Conservation (phyloP, 2,329 filamentous ascomycete species). For the Cladobotryum mycophilum region DNA sequence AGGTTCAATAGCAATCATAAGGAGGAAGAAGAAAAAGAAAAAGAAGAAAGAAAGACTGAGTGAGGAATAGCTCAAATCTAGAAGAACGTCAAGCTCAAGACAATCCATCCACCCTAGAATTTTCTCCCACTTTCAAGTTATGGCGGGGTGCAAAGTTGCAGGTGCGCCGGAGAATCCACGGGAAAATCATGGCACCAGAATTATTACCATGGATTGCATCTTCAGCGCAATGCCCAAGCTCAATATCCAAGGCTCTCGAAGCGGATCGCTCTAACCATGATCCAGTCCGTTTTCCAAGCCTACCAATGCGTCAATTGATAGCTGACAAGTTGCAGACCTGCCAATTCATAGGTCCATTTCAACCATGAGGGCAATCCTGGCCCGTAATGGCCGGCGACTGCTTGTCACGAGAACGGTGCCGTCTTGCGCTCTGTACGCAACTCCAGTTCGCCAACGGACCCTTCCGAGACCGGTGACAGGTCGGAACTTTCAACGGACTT, state of each 20-base stretch:
- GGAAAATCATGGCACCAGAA: slow-evolving; percentile 1
- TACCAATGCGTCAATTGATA: slow-evolving; percentile 5
- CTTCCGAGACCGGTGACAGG: slow-evolving; percentile 18
- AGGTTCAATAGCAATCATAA: too few species aligned
- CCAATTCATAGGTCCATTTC: slow-evolving; percentile 21
- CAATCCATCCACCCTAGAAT: too few species aligned
- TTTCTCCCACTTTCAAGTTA: not conserved
- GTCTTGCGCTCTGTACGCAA: slow-evolving; percentile 28
- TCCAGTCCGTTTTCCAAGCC: not conserved
- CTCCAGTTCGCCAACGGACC: slow-evolving; percentile 22
- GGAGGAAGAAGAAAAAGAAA: too few species aligned
- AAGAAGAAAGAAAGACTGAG: too few species aligned
- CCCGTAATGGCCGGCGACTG: slow-evolving; percentile 38
- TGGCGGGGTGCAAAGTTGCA: not conserved
- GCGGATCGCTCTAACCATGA: not conserved
- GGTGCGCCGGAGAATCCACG: slow-evolving; percentile 4
- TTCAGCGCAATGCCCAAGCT: too few species aligned
- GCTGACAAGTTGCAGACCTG: slow-evolving; percentile 8
- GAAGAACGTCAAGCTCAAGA: too few species aligned
- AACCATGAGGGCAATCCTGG: slow-evolving; percentile 40
- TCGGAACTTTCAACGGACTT: slow-evolving; percentile 39
- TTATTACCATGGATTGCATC: not conserved
- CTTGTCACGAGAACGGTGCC: slow-evolving; percentile 28
- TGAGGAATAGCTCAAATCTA: too few species aligned
- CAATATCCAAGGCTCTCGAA: too few species aligned